Evolutionary conservation across 1,139 yeast genomes (phyloP).

Genomic region (Yamadazyma triangularis): DNA sequence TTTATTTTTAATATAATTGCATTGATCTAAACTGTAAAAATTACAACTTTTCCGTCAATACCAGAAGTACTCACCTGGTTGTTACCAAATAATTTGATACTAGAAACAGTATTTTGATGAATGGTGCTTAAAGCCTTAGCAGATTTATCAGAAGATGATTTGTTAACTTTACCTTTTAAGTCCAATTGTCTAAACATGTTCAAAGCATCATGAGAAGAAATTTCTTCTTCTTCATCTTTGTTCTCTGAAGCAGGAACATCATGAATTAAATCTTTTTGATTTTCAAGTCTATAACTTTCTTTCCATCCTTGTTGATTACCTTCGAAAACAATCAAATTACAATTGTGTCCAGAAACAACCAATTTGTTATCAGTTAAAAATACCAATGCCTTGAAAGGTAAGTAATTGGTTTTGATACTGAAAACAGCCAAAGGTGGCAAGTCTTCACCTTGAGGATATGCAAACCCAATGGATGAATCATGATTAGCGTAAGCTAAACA

Average conservation of each 20-base stretch:
- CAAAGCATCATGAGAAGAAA: slow-evolving; percentile 75
- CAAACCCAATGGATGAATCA: slow-evolving; percentile 71
- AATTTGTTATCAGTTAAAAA: slow-evolving; percentile 65
- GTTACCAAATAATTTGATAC: slow-evolving; percentile 59
- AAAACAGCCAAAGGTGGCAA: slow-evolving; percentile 40
- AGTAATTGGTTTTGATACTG: slow-evolving; percentile 61
- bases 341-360: slow-evolving; percentile 89
- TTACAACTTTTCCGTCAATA: slow-evolving; percentile 85
- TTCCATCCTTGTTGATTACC: slow-evolving; percentile 71
- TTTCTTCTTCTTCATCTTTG: slow-evolving; percentile 53
- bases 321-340: slow-evolving; percentile 82
- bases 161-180: slow-evolving; percentile 75
- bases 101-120: slow-evolving; percentile 88
- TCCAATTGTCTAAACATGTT: slow-evolving; percentile 96
- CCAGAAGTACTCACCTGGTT: slow-evolving; percentile 47
- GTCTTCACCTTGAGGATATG: slow-evolving; percentile 73
- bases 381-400: slow-evolving; percentile 76
- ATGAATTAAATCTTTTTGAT: slow-evolving; percentile 40
- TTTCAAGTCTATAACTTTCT: slow-evolving; percentile 60
- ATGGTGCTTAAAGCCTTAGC: slow-evolving; percentile 61
- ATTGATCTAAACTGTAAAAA: slow-evolving; percentile 31
- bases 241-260: slow-evolving; percentile 21
- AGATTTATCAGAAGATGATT: slow-evolving; percentile 30
- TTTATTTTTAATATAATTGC: no score
- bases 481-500: slow-evolving; percentile 75